Evolutionary conservation across 1,139 yeast genomes (phyloP).

Genomic region (Spathaspora sp.): DNA sequence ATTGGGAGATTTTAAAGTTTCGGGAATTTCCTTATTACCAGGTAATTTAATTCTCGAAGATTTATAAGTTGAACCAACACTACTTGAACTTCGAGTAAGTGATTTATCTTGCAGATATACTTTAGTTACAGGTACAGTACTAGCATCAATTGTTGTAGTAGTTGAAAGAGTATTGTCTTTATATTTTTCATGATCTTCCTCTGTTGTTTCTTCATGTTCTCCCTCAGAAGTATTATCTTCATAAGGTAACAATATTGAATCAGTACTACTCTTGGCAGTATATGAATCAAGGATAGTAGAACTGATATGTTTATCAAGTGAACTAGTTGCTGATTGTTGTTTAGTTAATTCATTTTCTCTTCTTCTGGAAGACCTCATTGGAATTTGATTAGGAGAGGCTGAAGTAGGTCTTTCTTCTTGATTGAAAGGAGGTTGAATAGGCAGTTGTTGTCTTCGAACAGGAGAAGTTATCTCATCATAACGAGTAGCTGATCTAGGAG

Average conservation of each 20-base stretch:
- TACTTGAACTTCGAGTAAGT: conserved; percentile 12
- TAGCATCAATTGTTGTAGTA: background rate
- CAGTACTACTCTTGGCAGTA: background rate
- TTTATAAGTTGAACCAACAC: conserved; percentile 14
- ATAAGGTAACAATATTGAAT: conserved; percentile 1
- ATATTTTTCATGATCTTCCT: background rate
- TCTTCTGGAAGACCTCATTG: conserved; percentile 16
- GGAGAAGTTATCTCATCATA: background rate
- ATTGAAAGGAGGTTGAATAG: background rate
- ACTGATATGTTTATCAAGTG: background rate
- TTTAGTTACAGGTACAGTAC: background rate
- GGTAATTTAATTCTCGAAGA: conserved; percentile 17
- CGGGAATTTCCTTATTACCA: background rate
- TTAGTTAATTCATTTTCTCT: conserved; percentile 8
- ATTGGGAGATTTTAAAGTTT: conserved; percentile 18
- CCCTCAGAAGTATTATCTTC: background rate
- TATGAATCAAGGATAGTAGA: background rate
- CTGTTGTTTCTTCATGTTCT: background rate
- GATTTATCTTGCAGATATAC: conserved; percentile 5
- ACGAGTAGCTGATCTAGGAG: background rate
- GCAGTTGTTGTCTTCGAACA: background rate
- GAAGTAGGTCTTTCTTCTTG: background rate
- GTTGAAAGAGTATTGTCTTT: background rate
- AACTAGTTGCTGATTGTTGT: background rate
- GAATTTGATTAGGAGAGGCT: conserved; percentile 8